Evolutionary conservation across 768 basidiomycete species (phyloP).

Genomic region (Termitomyces heimii): DNA sequence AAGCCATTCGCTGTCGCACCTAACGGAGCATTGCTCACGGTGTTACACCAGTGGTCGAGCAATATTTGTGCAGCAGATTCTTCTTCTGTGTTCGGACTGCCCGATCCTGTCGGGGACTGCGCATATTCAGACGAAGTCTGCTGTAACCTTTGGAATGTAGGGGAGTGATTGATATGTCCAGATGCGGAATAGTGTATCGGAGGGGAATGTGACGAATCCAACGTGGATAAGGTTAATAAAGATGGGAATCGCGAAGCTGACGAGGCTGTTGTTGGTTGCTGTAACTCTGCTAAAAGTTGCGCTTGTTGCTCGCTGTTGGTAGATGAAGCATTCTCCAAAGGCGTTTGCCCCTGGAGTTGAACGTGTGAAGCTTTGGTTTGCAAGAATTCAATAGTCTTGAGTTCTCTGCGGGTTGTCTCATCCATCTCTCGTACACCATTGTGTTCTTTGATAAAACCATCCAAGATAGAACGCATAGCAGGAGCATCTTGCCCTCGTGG

Average conservation of each 20-base stretch:
- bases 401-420: conserved; percentile 75
- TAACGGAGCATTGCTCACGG: conserved; percentile 61
- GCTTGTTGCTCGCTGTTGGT: conserved; percentile 34
- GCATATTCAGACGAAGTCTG: conserved; percentile 41
- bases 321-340: conserved; percentile 20
- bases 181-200: conserved; percentile 20
- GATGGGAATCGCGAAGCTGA: conserved; percentile 28
- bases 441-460: conserved; percentile 70
- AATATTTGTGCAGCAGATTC: conserved; percentile 72
- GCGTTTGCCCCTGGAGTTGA: conserved; percentile 28
- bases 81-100: conserved; percentile 71
- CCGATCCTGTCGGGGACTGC: conserved; percentile 56
- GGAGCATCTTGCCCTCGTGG: conserved; percentile 64
- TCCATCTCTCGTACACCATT: conserved; percentile 64
- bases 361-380: conserved; percentile 61
- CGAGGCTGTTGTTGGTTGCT: conserved; percentile 30
- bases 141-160: conserved; percentile 58
- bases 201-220: conserved; percentile 19
- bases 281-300: conserved; percentile 45
- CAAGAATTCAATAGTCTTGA: conserved; percentile 82
- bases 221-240: conserved; percentile 21
- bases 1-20: conserved; percentile 45
- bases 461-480: conserved; percentile 75
- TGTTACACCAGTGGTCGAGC: conserved; percentile 81
- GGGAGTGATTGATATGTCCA: conserved; percentile 35